These are phyloP conservation scores for Drechslerella coelobrocha DNA, from an alignment of 2,329 filamentous ascomycete species.

Conservation along the genomic window DNA sequence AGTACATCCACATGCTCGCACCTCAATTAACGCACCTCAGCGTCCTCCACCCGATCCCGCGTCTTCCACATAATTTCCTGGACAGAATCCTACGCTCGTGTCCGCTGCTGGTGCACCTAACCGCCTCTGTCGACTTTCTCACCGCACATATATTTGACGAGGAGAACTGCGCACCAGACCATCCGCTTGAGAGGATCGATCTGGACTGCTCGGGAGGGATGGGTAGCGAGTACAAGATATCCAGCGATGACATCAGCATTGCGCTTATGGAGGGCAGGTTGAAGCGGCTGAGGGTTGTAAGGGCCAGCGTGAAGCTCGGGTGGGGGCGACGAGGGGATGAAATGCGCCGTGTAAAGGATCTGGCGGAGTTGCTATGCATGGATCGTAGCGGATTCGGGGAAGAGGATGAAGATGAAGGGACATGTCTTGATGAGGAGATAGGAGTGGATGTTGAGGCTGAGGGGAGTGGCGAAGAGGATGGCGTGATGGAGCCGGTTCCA, in stretches of 20 bases:
- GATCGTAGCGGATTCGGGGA: slow-evolving; percentile 49
- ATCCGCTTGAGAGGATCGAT: slow-evolving; percentile 53
- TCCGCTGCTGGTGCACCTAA: slow-evolving; percentile 51
- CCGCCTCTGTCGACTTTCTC: slow-evolving; percentile 54
- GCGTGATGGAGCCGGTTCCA: slow-evolving; percentile 25
- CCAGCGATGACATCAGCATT: slow-evolving; percentile 54
- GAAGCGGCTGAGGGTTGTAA: slow-evolving; percentile 51
- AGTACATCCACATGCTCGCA: slow-evolving; percentile 51
- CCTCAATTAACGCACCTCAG: slow-evolving; percentile 53
- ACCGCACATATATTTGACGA: slow-evolving; percentile 55
- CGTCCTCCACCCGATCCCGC: slow-evolving; percentile 54
- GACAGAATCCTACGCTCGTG: slow-evolving; percentile 54
- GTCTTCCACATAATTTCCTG: slow-evolving; percentile 53
- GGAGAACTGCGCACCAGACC: slow-evolving; percentile 51
- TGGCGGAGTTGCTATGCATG: slow-evolving; percentile 52
- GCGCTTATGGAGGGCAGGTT: slow-evolving; percentile 54
- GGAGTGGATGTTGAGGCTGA: slow-evolving; percentile 37
- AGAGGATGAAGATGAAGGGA: slow-evolving; percentile 25
- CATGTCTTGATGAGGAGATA: too few species aligned
- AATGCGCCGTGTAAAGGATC: slow-evolving; percentile 50
- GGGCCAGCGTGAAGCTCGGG: slow-evolving; percentile 52
- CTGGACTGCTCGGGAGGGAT: slow-evolving; percentile 52
- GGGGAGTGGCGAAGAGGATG: slow-evolving; percentile 30
- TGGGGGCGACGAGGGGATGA: slow-evolving; percentile 49
- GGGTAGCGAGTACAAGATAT: slow-evolving; percentile 54